Percentiles rank a stretch among this genome's conserved stretches.
Evolutionary conservation across 352 stramenopile species (phyloP).

Genomic region (Thraustochytrium striatum): DNA sequence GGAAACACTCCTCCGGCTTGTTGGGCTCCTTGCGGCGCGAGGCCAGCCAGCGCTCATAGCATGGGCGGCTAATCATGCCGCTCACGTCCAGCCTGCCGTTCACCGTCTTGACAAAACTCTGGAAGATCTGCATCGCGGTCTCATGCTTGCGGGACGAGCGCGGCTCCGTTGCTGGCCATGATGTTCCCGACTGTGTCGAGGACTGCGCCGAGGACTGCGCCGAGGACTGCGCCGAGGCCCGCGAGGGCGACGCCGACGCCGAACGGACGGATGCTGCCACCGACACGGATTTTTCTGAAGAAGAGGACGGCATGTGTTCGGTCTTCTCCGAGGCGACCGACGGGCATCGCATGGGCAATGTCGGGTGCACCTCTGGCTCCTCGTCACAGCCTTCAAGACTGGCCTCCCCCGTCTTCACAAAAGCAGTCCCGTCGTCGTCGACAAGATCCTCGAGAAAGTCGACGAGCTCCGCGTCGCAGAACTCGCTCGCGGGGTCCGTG

Average conservation of each 20-base stretch:
- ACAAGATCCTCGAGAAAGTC: neutral
- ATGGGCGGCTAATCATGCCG: conserved; percentile 33
- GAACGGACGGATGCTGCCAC: too few relatives aligned
- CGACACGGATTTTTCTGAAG: too few relatives aligned
- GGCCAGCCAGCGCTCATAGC: conserved; percentile 37
- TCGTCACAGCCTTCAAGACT: too few relatives aligned
- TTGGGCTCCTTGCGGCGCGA: conserved; percentile 14
- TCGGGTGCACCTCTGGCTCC: too few relatives aligned
- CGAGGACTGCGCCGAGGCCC: neutral
- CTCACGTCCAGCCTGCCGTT: neutral
- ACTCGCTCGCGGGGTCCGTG: neutral
- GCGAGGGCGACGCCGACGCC: neutral
- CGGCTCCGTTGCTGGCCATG: too few relatives aligned
- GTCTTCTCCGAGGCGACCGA: too few relatives aligned
- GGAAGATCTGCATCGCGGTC: conserved; percentile 39
- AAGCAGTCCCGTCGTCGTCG: too few relatives aligned
- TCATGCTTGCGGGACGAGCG: neutral
- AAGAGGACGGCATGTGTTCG: too few relatives aligned
- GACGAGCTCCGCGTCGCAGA: neutral
- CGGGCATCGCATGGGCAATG: too few relatives aligned
- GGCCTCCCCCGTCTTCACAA: too few relatives aligned
- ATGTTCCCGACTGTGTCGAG: too few relatives aligned
- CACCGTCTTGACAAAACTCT: neutral
- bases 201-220: neutral
- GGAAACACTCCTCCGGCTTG: conserved; percentile 37